Base-by-base conservation (phyloP, 2,329 filamentous ascomycete genomes). In the Metarhizium anisopliae region DNA sequence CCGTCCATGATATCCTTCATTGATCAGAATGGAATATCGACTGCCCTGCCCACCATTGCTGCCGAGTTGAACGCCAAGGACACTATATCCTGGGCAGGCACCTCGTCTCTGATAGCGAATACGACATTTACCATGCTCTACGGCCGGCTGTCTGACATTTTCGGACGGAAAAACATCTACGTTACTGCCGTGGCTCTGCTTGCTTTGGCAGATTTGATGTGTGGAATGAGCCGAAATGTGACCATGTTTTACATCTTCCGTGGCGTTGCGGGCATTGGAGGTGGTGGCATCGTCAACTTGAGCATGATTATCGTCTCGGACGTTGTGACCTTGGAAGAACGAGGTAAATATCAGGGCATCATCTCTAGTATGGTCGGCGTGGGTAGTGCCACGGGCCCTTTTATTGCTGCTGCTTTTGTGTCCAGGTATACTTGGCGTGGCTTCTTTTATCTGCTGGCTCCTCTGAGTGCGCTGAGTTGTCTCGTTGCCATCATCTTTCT, bases 61-160 rank as follows among this genome's bases (percentile, higher is more conserved):
- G 63, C 70, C 53, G 75, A 81, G 54, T 69, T 79, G 20, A 60
- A 72, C 54, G 72, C 72, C 1, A 68, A 69, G 58, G 71, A 70
- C n/a, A 77, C 77, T 2, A 84, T 84, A 50, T 74, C 77, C 1
- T 82, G 79, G 79, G 77, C 77, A 1, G 78, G 77, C 6, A 80
- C 77, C 0, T 75, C 77, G 8, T 74, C 74, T 3, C 66, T 83
- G 49, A 77, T 83, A 50, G 78, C 78, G 35, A 81, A 79, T 57
- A 85, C 84, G 0, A 78, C 80, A 38, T 86, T 86, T 59, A 83
- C 84, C 59, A 81, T 85, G 57, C 73, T 87, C 0, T 86, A 86
- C 63, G 83, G 83, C 20, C 75, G 82, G 2, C 62, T 85, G 3
- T 84, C 81, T 0, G 82, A 85, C 65, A 78, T 85, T 1, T 77